These are phyloP conservation scores for Candida vaughaniae DNA, from an alignment of 805 yeast species.

Conservation along the genomic window DNA sequence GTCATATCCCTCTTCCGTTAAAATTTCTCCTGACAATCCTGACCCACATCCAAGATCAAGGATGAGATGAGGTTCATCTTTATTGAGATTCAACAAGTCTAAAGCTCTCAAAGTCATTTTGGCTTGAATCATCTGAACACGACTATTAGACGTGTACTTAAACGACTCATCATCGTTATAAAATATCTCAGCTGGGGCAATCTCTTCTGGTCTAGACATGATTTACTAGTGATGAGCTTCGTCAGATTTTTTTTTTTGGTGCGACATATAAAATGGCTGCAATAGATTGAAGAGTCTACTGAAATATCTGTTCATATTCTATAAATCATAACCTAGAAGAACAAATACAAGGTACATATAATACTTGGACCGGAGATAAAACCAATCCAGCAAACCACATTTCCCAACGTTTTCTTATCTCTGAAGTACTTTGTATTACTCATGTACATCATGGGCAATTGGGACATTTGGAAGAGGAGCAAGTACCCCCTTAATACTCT, in stretches of 20 bases:
- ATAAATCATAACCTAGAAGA: constrained; percentile 60
- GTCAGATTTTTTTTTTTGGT: constrained; percentile 1
- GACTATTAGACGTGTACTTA: constrained; percentile 88
- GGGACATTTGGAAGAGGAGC: constrained; percentile 79
- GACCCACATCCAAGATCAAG: constrained; percentile 97
- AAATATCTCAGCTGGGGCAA: constrained; percentile 95
- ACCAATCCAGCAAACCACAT: constrained; percentile 87
- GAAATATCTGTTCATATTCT: too few species aligned
- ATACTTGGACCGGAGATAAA: constrained; percentile 87
- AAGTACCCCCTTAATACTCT: constrained; percentile 78
- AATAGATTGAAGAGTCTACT: too few species aligned
- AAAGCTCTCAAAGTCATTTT: constrained; percentile 94
- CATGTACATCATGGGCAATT: constrained; percentile 72
- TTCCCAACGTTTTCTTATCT: constrained; percentile 63
- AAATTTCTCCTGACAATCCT: constrained; percentile 90
- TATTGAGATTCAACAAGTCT: constrained; percentile 75
- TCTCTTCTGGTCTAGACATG: constrained; percentile 95
- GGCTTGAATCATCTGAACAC: constrained; percentile 98
- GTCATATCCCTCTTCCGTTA: constrained; percentile 87
- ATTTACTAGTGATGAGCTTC: neutral
- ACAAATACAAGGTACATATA: constrained; percentile 78
- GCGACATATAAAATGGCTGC: constrained; percentile 5
- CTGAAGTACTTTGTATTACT: constrained; percentile 59
- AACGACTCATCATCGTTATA: constrained; percentile 87
- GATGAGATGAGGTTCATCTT: constrained; percentile 59